These are phyloP conservation scores for Phytophthora uliginosa DNA, from an alignment of 352 stramenopile genomes.

Conservation along the genomic window DNA sequence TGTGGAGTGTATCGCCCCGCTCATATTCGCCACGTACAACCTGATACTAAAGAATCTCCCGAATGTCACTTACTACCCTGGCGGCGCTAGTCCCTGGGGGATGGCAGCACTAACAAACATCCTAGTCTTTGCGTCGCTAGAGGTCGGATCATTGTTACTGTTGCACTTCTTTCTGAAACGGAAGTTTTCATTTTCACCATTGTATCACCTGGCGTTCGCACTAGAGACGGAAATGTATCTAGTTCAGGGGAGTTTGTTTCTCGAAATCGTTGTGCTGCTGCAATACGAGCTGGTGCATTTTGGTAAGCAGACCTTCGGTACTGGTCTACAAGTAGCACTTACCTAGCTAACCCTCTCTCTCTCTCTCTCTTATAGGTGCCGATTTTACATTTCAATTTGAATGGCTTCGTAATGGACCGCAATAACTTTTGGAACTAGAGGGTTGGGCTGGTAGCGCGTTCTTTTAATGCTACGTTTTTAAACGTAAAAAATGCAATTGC, in stretches of 20 bases:
- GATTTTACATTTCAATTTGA: constrained; percentile 21
- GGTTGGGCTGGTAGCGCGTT: no score
- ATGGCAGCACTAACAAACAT: constrained; percentile 8
- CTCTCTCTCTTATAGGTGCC: neutral
- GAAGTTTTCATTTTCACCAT: constrained; percentile 34
- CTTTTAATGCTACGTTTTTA: no score
- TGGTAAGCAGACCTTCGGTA: constrained; percentile 2
- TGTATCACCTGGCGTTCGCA: constrained; percentile 49
- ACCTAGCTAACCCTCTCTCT: neutral
- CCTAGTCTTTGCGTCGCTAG: constrained; percentile 32
- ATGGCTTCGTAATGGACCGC: constrained; percentile 1
- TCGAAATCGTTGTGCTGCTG: constrained; percentile 9
- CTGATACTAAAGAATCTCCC: constrained; percentile 42
- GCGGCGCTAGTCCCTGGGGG: constrained; percentile 5
- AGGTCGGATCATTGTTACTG: constrained; percentile 38
- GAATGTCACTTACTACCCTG: constrained; percentile 44
- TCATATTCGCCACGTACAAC: constrained; percentile 40
- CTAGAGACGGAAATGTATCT: constrained; percentile 33
- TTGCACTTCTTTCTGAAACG: constrained; percentile 33
- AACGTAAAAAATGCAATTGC: no score
- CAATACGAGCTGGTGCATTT: constrained; percentile 27
- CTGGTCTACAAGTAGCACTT: neutral
- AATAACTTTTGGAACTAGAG: neutral
- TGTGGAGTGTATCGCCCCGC: constrained; percentile 45
- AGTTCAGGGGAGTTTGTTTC: neutral